These are phyloP conservation scores for Dryas drummondii DNA, from an alignment of 306 rosid species.

Conservation along the genomic window DNA sequence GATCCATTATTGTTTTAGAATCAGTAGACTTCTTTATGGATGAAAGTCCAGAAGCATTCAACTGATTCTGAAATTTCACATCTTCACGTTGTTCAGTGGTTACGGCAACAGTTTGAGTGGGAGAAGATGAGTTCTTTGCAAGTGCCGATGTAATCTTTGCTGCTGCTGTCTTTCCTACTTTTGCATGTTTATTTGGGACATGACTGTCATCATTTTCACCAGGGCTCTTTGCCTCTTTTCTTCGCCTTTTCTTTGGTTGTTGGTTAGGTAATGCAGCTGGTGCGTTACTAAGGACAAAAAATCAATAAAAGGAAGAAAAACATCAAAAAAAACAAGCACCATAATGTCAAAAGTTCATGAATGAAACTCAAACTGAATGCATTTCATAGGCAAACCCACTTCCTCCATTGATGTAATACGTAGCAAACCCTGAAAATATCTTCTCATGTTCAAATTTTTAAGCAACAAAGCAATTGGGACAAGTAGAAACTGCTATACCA, in stretches of 20 bases:
- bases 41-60: slow-evolving; percentile 43
- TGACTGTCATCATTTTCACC: slow-evolving; percentile 52
- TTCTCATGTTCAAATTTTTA: neutral
- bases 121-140: slow-evolving; percentile 46
- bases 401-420: neutral
- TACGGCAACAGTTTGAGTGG: slow-evolving; percentile 46
- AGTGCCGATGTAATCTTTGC: slow-evolving; percentile 51
- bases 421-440: neutral
- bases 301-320: slow-evolving; percentile 26
- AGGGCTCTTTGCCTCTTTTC: slow-evolving; percentile 73
- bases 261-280: slow-evolving; percentile 68
- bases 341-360: neutral
- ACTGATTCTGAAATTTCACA: slow-evolving; percentile 51
- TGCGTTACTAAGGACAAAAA: slow-evolving; percentile 43
- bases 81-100: slow-evolving; percentile 51
- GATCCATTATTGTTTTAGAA: slow-evolving; percentile 47
- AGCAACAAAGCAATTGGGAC: neutral
- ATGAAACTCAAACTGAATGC: slow-evolving; percentile 1
- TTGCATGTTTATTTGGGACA: slow-evolving; percentile 56
- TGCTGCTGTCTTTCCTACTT: slow-evolving; percentile 59
- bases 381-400: neutral
- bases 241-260: slow-evolving; percentile 93
- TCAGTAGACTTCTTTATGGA: slow-evolving; percentile 64
- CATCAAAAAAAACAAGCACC: slow-evolving; percentile 9
- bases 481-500: neutral